These are phyloP conservation scores for Usnea hakonensis DNA, from an alignment of 495 filamentous ascomycete genomes.

Conservation along the genomic window DNA sequence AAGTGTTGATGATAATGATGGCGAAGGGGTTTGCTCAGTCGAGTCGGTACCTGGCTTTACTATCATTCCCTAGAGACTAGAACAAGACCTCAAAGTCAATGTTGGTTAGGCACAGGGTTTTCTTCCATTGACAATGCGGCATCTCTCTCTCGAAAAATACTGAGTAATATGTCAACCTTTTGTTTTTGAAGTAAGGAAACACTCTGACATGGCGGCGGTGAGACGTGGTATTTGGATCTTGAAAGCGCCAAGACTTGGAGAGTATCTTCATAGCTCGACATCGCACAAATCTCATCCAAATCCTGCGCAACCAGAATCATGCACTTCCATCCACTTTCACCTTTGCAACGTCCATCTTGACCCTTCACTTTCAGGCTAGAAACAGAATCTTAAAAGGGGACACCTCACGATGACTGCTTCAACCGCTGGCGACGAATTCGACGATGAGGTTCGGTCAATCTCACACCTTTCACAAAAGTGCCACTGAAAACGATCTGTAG, in stretches of 20 bases:
- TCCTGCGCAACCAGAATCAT: background rate
- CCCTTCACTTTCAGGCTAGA: background rate
- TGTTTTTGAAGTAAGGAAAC: too few species aligned
- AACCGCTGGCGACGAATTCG: conserved; percentile 45
- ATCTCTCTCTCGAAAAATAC: background rate
- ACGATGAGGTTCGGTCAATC: conserved; percentile 40
- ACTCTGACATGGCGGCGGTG: background rate
- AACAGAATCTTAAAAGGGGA: background rate
- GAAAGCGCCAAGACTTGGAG: background rate
- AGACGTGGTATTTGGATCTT: background rate
- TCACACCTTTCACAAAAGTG: background rate
- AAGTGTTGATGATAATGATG: conserved; percentile 5
- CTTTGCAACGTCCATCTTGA: background rate
- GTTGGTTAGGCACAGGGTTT: conserved; percentile 12
- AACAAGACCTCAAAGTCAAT: conserved; percentile 7
- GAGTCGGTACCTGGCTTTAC: conserved; percentile 1
- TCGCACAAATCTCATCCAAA: background rate
- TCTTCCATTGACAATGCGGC: background rate
- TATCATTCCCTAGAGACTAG: conserved; percentile 2
- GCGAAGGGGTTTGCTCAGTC: background rate
- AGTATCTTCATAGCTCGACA: background rate
- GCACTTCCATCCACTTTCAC: background rate
- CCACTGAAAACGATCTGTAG: conserved; percentile 22
- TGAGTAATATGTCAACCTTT: too few species aligned
- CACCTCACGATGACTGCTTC: conserved; percentile 26